phyloP scores from a whole-genome alignment of 305 asterid genomes.

The Solanum hybrid region DNA sequence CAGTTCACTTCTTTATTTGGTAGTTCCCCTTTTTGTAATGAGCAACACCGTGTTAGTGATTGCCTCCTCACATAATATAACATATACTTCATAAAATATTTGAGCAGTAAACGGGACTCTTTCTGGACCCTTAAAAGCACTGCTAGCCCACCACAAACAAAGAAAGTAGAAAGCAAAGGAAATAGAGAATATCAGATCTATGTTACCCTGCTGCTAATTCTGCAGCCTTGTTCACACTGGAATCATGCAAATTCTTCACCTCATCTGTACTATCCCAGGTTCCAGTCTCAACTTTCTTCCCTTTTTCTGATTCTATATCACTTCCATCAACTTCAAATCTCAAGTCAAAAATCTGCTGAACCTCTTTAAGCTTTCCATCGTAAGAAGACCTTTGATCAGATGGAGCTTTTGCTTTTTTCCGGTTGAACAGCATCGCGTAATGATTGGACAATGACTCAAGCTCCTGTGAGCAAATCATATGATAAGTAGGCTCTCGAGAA shows the following conservation, averaged over 20 bases:
- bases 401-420: conserved; percentile 77
- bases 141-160: not conserved
- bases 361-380: conserved; percentile 84
- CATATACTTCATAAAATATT: not conserved
- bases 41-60: not conserved
- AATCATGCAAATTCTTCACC: conserved; percentile 56
- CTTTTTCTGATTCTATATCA: conserved; percentile 50
- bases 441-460: conserved; percentile 89
- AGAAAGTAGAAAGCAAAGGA: not conserved
- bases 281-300: conserved; percentile 69
- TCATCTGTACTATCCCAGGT: conserved; percentile 44
- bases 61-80: not conserved
- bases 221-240: conserved; percentile 91
- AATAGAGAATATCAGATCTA: not conserved
- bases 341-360: conserved; percentile 65
- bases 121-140: not conserved
- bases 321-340: conserved; percentile 52
- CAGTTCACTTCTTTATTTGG: not conserved
- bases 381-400: conserved; percentile 57
- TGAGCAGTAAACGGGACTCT: not conserved
- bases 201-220: conserved; percentile 88
- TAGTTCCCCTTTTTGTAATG: not conserved
- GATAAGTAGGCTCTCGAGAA: not conserved
- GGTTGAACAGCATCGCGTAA: conserved; percentile 63
- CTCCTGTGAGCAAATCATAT: conserved; percentile 42